phyloP scores from a whole-genome alignment of 345 rosid genomes.

The Passiflora organensis region DNA sequence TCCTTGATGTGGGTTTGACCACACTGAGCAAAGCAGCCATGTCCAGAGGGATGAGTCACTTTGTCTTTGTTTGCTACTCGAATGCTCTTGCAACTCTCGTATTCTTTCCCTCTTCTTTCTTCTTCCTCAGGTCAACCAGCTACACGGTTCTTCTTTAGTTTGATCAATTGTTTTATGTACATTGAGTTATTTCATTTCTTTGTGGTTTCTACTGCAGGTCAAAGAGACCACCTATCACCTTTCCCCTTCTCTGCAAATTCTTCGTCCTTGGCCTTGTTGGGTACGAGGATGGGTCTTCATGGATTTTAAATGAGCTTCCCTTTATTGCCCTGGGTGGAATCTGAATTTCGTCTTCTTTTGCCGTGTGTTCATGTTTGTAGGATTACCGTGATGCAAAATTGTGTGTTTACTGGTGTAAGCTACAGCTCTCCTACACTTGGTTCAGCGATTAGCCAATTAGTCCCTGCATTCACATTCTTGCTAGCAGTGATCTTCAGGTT shows the following conservation, averaged over 20 bases:
- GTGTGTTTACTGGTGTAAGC: conserved; percentile 40
- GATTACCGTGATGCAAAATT: conserved; percentile 47
- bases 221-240: conserved; percentile 34
- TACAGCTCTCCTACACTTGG: conserved; percentile 55
- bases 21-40: conserved; percentile 49
- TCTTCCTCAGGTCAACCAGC: conserved; percentile 18
- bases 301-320: conserved; percentile 5
- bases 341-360: too few relatives aligned
- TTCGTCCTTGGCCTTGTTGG: conserved; percentile 45
- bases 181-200: not conserved
- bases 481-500: conserved; percentile 62
- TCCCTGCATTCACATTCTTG: conserved; percentile 54
- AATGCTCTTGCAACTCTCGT: conserved; percentile 37
- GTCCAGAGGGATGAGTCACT: conserved; percentile 41
- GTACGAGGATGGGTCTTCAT: conserved; percentile 16
- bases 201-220: conserved; percentile 15
- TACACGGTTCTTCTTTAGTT: not conserved
- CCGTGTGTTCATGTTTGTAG: too few relatives aligned
- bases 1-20: conserved; percentile 36
- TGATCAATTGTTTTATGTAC: not conserved
- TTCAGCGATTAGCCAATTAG: conserved; percentile 40
- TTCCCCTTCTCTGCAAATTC: conserved; percentile 39
- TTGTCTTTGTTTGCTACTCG: conserved; percentile 38
- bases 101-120: conserved; percentile 25
- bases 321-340: not conserved